These are phyloP conservation scores for Histomonas meleagridis DNA, from an alignment of 208 protist species.

Conservation along the genomic window DNA sequence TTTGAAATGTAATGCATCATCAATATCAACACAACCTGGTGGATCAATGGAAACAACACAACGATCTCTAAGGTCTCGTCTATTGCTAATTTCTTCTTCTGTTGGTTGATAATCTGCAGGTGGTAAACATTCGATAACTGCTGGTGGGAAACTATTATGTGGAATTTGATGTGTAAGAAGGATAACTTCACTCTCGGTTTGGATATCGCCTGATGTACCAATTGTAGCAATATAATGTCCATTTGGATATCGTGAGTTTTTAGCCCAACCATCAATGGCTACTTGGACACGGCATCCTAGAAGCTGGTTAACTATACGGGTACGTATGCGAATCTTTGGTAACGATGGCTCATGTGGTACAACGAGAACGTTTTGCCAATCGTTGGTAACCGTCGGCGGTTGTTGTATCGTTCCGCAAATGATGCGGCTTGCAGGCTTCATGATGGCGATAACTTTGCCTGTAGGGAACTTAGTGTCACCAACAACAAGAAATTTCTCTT, in stretches of 20 bases:
- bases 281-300: slow-evolving; percentile 46
- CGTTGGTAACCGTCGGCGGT: not conserved
- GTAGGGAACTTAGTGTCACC: not conserved
- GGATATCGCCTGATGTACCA: slow-evolving; percentile 51
- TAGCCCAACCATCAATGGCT: slow-evolving; percentile 47
- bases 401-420: slow-evolving; percentile 12
- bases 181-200: slow-evolving; percentile 60
- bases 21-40: slow-evolving; percentile 60
- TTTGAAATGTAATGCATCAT: slow-evolving; percentile 57
- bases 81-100: slow-evolving; percentile 40
- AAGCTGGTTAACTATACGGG: slow-evolving; percentile 38
- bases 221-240: slow-evolving; percentile 50
- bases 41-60: slow-evolving; percentile 56
- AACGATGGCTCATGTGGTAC: slow-evolving; percentile 16
- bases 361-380: slow-evolving; percentile 31
- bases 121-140: slow-evolving; percentile 33
- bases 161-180: slow-evolving; percentile 56
- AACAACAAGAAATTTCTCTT: not conserved
- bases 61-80: slow-evolving; percentile 49
- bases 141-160: slow-evolving; percentile 40
- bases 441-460: slow-evolving; percentile 34
- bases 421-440: not conserved
- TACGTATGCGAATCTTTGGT: slow-evolving; percentile 37
- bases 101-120: slow-evolving; percentile 39
- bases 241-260: slow-evolving; percentile 44